Base-by-base conservation (phyloP, 2,329 filamentous ascomycete genomes). In the Aspergillaceae sp. region DNA sequence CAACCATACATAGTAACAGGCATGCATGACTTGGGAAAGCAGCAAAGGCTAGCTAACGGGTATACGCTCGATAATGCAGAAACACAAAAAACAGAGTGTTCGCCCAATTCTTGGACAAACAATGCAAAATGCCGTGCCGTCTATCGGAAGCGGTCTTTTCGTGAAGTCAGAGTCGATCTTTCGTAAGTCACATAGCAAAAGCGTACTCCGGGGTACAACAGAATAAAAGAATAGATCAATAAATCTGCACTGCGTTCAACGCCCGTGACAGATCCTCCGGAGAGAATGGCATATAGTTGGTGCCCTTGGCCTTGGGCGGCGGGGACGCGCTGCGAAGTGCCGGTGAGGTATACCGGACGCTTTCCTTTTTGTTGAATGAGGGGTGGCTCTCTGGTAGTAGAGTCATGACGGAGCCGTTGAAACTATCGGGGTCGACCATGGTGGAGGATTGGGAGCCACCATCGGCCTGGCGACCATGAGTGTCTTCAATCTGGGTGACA, bases 181-280 rank as follows among this genome's bases (percentile, higher is more conserved):
- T 19, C 19, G 19, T 19, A 19, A 19, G 19, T 19, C 19, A 19
- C 19, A 19, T 19, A 19, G 19, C 19, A 19, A 19, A 19, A 19
- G 19, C 19, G 19, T 19, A 19, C 19, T 1, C 19, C 19, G 19
- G 19, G 19, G 19, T 19, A 19, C 19, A 19, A 2, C 19, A 19
- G 19, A 19, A 19, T 19, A 38, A 38, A 38, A 26, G 40, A 26
- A 34, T n/a, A 51, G 48, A 59, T 33, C 49, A 53, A 53, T 57
- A 63, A 45, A 66, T 56, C 48, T 62, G 61, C 43, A 67, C 58
- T 43, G 64, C 62, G 53, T 57, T 60, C 60, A 68, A 59, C 48
- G 65, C 65, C 45, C 62, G 60, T 29, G 58, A 52, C 52, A 68
- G 54, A 51, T 67, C 61, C 5, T 67, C 60, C 6, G 65, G 62